phyloP scores from a whole-genome alignment of 2,329 filamentous ascomycete species.

The Pseudocercospora crystallina region DNA sequence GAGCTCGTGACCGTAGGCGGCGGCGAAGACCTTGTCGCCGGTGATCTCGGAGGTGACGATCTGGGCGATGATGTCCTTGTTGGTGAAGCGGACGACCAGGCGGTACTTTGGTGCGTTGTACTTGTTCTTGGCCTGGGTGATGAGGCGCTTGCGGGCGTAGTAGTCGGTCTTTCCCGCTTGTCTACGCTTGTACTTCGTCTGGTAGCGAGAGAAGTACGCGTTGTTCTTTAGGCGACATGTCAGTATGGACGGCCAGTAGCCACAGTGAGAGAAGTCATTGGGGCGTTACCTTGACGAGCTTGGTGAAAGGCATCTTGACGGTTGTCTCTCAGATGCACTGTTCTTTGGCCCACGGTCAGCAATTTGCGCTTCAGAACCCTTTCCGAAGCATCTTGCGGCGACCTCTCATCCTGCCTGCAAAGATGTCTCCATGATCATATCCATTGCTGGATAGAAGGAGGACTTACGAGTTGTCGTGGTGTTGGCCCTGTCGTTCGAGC shows the following conservation, averaged over 20 bases:
- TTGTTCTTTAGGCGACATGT: slow-evolving; percentile 96
- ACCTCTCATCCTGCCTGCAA: slow-evolving; percentile 53
- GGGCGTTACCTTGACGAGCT: slow-evolving; percentile 20
- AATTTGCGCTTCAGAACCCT: slow-evolving; percentile 96
- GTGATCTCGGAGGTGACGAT: slow-evolving; percentile 94
- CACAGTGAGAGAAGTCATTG: slow-evolving; percentile 1
- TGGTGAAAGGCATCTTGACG: slow-evolving; percentile 5
- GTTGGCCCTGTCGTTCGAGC: too few species aligned
- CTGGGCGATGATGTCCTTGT: slow-evolving; percentile 98
- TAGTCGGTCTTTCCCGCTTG: slow-evolving; percentile 98
- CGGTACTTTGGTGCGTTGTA: slow-evolving; percentile 99
- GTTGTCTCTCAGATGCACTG: slow-evolving; percentile 30
- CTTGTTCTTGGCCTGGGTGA: slow-evolving; percentile 99
- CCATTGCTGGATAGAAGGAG: too few species aligned
- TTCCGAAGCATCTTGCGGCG: slow-evolving; percentile 99
- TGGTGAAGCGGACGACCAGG: slow-evolving; percentile 77
- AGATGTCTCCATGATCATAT: too few species aligned
- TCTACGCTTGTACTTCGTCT: slow-evolving; percentile 99
- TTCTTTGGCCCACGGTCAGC: slow-evolving; percentile 79
- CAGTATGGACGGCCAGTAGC: slow-evolving; percentile 47
- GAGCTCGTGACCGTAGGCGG: slow-evolving; percentile 96
- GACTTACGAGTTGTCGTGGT: too few species aligned
- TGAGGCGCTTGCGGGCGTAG: slow-evolving; percentile 99
- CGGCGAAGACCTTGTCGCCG: slow-evolving; percentile 93
- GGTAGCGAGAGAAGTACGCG: slow-evolving; percentile 89